Conservation (phyloP, 225 moss, liverwort and hornwort species). For the Climacium dendroides region DNA sequence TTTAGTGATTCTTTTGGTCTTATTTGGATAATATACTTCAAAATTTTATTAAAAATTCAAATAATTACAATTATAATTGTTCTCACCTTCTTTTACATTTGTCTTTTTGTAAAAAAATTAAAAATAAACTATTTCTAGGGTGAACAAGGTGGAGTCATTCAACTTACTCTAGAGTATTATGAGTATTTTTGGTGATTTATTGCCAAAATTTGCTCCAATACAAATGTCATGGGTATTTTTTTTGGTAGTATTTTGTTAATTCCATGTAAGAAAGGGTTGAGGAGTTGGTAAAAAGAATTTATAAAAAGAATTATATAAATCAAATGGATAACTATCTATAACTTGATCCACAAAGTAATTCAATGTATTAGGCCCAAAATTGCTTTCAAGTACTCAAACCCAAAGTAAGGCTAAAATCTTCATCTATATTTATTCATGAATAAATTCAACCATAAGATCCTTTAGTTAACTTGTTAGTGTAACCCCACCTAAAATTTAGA, state of each 20-base stretch:
- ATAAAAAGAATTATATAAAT: too few species aligned
- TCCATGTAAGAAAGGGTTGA: fast-evolving
- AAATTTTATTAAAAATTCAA: neutral
- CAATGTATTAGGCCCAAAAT: too few species aligned
- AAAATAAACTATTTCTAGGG: fast-evolving
- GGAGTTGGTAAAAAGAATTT: neutral
- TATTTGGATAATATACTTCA: neutral
- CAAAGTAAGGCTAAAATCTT: too few species aligned
- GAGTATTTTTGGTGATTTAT: neutral
- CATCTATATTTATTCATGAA: too few species aligned
- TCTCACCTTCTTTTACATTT: neutral
- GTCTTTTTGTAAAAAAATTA: neutral
- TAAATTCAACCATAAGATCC: too few species aligned
- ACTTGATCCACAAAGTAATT: too few species aligned
- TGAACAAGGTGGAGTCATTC: neutral
- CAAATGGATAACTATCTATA: too few species aligned
- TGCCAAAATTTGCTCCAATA: neutral
- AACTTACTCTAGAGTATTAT: neutral
- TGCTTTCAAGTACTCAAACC: too few species aligned
- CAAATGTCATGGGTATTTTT: neutral
- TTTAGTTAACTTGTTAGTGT: too few species aligned
- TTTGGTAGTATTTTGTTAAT: neutral
- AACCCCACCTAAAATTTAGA: too few species aligned
- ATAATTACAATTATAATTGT: neutral
- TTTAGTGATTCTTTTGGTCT: neutral